Percentiles rank a stretch among this genome's conserved stretches.
These are phyloP conservation scores for Rhodotorula paludigena DNA, from an alignment of 768 basidiomycete genomes.

Conservation along the genomic window DNA sequence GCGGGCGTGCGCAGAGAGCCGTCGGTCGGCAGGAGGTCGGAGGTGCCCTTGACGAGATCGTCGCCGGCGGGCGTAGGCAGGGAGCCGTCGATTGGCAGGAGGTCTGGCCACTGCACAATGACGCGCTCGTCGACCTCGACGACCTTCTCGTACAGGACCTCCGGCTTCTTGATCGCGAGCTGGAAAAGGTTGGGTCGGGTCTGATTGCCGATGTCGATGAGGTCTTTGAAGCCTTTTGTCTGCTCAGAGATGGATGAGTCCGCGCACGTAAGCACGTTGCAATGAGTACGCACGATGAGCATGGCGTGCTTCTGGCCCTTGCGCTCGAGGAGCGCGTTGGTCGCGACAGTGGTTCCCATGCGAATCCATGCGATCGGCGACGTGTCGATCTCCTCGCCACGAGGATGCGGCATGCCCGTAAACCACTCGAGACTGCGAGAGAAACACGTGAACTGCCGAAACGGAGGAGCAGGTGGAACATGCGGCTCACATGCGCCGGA, in stretches of 20 bases:
- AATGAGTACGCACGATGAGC: constrained; percentile 90
- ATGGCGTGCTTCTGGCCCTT: constrained; percentile 88
- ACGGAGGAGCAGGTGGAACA: too few species aligned
- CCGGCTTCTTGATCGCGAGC: constrained; percentile 63
- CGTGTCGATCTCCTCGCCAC: constrained; percentile 45
- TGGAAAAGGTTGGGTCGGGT: constrained; percentile 65
- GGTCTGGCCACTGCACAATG: constrained; percentile 87
- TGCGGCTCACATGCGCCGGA: too few species aligned
- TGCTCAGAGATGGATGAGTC: too few species aligned
- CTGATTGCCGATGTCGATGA: background rate
- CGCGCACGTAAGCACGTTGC: constrained; percentile 57
- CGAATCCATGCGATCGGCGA: constrained; percentile 35
- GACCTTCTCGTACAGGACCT: constrained; percentile 64
- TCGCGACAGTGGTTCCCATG: constrained; percentile 75
- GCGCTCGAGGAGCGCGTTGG: constrained; percentile 92
- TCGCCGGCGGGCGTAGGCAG: constrained; percentile 69
- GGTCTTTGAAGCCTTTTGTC: background rate
- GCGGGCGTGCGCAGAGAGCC: constrained; percentile 68
- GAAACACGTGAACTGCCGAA: too few species aligned
- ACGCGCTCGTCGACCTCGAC: constrained; percentile 85
- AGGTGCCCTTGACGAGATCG: too few species aligned
- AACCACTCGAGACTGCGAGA: too few species aligned
- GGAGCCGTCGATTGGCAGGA: constrained; percentile 70
- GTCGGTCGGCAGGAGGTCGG: too few species aligned
- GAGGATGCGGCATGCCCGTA: constrained; percentile 63